Evolutionary conservation across 495 filamentous ascomycete species (phyloP), one percentile per base, ranked within the genome.

Genomic region (Amphirosellinia nigrospora): DNA sequence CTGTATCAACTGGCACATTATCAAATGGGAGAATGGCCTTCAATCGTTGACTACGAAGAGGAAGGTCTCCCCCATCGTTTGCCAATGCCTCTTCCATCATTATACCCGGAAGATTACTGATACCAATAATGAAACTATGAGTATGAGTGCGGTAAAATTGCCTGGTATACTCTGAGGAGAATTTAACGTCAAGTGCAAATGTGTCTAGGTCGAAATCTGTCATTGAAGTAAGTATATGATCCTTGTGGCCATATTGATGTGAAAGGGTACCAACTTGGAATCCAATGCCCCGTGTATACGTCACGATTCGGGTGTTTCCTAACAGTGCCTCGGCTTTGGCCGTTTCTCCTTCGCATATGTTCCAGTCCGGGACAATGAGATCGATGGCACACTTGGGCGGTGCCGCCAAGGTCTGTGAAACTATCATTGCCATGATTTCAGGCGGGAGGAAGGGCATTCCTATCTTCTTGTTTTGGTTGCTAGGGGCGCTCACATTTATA

Each of bases 291-390:
- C 46, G 43, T 0, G 59, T 72, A 41, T 78, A 78, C 4, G 69
- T 76, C 21, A 73, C 62, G 23, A 74, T 34, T 60, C 68, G 69
- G 4, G 59, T 74, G 0, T 38, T 38, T 0, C 55, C 23, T 41
- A 61, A 26, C 0, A n/a, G 30, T 28, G 34, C 58, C 7, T 71
- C 68, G 28, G 46, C 10, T 3, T 34, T 10, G 0, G 66, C 45
- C 15, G 46, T 60, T 52, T 72, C 66, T 36, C n/a, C 36, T 43
- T 61, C 34, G 45, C 72, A 73, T 3, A 64, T 16, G 6, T 39
- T 61, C 75, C 75, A 78, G 16, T 78, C 75, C 3, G 73, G 74
- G 0, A 74, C 70, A 6, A 76, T 52, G 0, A 78, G 56, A 46
- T 72, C 36, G 5, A 78, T 46, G 34, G 66, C 75, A 21, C 75